Percentiles rank a stretch among this genome's conserved stretches.
phyloP scores from a whole-genome alignment of 2,329 filamentous ascomycete genomes.

The Paracamarosporium sp. region DNA sequence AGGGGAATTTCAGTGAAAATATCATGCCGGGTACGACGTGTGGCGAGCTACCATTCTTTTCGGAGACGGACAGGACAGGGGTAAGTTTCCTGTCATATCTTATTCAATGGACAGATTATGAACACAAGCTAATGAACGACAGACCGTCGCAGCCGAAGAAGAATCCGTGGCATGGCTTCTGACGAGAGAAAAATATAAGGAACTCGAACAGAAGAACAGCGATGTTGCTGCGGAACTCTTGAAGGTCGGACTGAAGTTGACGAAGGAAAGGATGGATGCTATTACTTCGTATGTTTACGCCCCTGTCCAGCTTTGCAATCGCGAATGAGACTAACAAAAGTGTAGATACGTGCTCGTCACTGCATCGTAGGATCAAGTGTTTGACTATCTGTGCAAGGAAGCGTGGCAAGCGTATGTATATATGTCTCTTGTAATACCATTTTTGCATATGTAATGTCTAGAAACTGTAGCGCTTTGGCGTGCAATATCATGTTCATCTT shows the following conservation, averaged over 20 bases:
- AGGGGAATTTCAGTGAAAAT: slow-evolving; percentile 86
- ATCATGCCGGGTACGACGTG: slow-evolving; percentile 95
- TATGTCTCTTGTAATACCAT: background rate
- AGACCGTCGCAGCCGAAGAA: slow-evolving; percentile 79
- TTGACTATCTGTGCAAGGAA: background rate
- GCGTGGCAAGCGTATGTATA: background rate
- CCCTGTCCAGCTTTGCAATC: background rate
- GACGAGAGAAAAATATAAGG: slow-evolving; percentile 73
- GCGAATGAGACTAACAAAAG: background rate
- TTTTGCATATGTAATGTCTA: background rate
- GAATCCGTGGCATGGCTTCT: slow-evolving; percentile 86
- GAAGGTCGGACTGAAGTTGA: slow-evolving; percentile 88
- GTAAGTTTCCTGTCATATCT: background rate
- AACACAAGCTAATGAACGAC: background rate
- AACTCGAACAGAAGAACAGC: slow-evolving; percentile 73
- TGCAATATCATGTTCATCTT: background rate
- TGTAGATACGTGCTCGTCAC: slow-evolving; percentile 45
- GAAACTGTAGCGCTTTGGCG: background rate
- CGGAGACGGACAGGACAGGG: slow-evolving; percentile 84
- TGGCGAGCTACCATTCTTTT: slow-evolving; percentile 95
- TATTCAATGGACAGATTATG: background rate
- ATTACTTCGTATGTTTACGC: slow-evolving; percentile 62
- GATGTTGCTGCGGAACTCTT: slow-evolving; percentile 85
- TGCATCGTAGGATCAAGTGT: slow-evolving; percentile 23
- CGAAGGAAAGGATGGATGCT: slow-evolving; percentile 86